Evolutionary conservation across 1,284 basidiomycete genomes (phyloP), one percentile per base, ranked within the genome.

Genomic region (Schizopora paradoxa): DNA sequence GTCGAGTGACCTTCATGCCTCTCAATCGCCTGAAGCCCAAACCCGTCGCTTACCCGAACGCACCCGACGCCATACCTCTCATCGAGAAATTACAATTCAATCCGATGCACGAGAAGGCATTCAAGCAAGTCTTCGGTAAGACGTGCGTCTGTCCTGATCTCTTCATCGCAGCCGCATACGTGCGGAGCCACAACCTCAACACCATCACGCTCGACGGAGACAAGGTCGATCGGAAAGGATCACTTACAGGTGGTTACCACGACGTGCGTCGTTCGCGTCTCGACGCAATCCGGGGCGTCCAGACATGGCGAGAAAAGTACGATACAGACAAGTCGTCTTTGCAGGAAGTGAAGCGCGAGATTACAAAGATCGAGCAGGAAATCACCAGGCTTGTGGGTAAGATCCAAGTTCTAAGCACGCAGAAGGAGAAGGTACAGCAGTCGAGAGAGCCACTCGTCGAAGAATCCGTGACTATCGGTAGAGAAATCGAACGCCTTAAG

Each of bases 191-290:
- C 61, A 84, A 84, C 4, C 85, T 99, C 60, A 98, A 96, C 65
- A 94, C 92, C 6, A 97, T 99, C 64, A 99, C 96, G 3, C 76
- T 97, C 33, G 94, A 97, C 54, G 96, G 96, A 44, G 96, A 99
- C 72, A 93, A 93, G 59, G 93, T 96, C 33, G 95, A 99, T 63
- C 82, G 94, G 45, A 97, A 95, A 62, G 96, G 96, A 56, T 84
- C 94, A 0, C 67, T 99, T 31, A 96, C 93, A 0, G 96, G 96
- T 55, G 96, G 96, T 2, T 99, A 89, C 66, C 91, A 98, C 64
- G 95, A 99, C 63, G 74, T 92, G 18, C 79, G 89, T 5, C 76
- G 90, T 32, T 95, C 91, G 4, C 81, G 95, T 7, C 82, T 99
- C 33, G 94, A 98, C 58, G 84, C 81, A 0, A 86, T 95, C 62